Conservation (phyloP, 345 rosid species). For the Adansonia digitata region DNA sequence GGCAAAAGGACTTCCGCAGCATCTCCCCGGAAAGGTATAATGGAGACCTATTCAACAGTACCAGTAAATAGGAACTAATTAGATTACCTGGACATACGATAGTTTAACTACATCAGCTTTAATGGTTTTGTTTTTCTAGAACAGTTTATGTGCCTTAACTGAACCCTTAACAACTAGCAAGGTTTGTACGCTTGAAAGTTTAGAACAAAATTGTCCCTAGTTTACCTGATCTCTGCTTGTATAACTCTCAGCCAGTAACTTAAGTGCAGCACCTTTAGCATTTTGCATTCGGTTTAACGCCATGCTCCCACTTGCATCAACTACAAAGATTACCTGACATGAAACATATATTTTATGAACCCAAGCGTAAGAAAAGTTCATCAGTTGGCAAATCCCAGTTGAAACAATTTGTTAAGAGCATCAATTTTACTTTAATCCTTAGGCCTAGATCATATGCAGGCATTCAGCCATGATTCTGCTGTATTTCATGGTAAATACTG, state of each 20-base stretch:
- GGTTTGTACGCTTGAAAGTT: neutral
- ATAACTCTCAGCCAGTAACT: slow-evolving; percentile 92
- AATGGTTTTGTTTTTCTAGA: neutral
- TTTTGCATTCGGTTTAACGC: slow-evolving; percentile 97
- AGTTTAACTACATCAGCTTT: neutral
- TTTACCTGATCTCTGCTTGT: slow-evolving; percentile 98
- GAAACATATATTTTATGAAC: slow-evolving; percentile 13
- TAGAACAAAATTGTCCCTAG: neutral
- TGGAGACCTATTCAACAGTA: slow-evolving; percentile 59
- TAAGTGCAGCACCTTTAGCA: slow-evolving; percentile 97
- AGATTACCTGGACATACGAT: neutral
- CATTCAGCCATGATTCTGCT: neutral
- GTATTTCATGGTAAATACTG: neutral
- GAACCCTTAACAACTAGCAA: neutral
- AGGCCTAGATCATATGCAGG: neutral
- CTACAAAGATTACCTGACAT: slow-evolving; percentile 85
- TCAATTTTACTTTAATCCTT: neutral
- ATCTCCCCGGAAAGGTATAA: slow-evolving; percentile 95
- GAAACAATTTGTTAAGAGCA: neutral
- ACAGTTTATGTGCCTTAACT: neutral
- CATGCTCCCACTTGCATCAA: slow-evolving; percentile 99
- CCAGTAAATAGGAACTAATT: slow-evolving; percentile 12
- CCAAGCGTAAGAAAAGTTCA: slow-evolving; percentile 4
- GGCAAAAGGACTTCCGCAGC: slow-evolving; percentile 93
- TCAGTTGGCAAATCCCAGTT: neutral